phyloP scores from a whole-genome alignment of 352 stramenopile genomes.

The Pilasporangium apinafurcum region DNA sequence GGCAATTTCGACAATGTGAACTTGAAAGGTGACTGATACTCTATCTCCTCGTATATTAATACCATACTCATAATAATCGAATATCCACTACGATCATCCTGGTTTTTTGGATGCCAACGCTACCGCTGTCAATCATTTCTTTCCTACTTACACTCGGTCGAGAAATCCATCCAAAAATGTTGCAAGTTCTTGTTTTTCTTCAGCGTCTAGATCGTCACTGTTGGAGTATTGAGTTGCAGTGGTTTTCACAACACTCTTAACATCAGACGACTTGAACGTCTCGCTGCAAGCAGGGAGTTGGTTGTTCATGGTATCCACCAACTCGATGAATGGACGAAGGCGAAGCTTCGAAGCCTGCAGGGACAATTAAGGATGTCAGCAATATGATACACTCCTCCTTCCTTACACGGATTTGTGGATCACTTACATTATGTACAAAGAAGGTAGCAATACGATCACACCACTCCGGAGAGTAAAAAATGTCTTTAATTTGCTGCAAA shows the following conservation, averaged over 20 bases:
- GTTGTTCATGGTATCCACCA: slow-evolving; percentile 50
- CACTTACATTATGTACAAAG: slow-evolving; percentile 39
- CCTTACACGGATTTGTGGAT: background rate
- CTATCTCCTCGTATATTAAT: too few relatives aligned
- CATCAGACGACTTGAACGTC: slow-evolving; percentile 24
- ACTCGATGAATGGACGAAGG: slow-evolving; percentile 40
- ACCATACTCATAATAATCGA: too few relatives aligned
- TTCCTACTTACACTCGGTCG: slow-evolving; percentile 10
- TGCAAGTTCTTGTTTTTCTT: slow-evolving; percentile 47
- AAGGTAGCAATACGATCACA: slow-evolving; percentile 46
- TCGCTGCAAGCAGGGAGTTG: slow-evolving; percentile 50
- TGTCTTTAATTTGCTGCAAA: slow-evolving; percentile 37
- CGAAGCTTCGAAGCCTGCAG: slow-evolving; percentile 26
- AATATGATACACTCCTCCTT: background rate
- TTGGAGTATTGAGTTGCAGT: slow-evolving; percentile 18
- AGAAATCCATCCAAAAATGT: slow-evolving; percentile 37
- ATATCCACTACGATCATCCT: too few relatives aligned
- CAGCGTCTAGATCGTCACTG: slow-evolving; percentile 29
- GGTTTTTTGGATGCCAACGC: too few relatives aligned
- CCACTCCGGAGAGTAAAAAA: slow-evolving; percentile 45
- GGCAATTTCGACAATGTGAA: too few relatives aligned
- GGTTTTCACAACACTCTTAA: slow-evolving; percentile 28
- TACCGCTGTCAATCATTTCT: too few relatives aligned
- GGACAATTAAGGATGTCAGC: slow-evolving; percentile 1
- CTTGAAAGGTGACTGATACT: too few relatives aligned